Base-by-base conservation (phyloP, 2,329 filamentous ascomycete genomes). In the Neophaeococcomyces mojaviensis region DNA sequence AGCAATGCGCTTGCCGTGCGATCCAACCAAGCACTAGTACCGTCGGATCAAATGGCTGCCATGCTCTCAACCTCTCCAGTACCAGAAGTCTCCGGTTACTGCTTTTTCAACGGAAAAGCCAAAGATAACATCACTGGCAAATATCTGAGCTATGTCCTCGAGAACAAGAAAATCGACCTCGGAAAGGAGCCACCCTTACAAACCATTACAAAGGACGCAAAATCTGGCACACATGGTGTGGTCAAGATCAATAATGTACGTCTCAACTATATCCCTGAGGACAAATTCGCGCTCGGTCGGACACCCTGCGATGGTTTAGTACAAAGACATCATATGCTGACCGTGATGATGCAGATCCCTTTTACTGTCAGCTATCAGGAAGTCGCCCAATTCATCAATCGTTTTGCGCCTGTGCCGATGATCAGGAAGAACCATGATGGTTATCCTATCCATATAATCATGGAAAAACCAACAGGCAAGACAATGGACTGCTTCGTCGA, bases 391-490 rank as follows among this genome's bases (percentile, higher is more conserved):
- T 68, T 72, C 53, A 61, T 72, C 37, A 70, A 69, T 45, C 67
- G 65, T 36, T 65, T 69, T 30, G 61, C 62, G 13, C 52, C 61
- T 4, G 54, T 61, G 4, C 50, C 62, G 15, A 20, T 55, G 35
- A 46, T 54, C 43, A 47, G 44, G 19, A 40, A 48, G 24, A 49
- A 53, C 39, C 28, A 48, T 19, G 37, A 48, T n/a, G 73, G 70
- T 22, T 68, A 63, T 35, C 63, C 72, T 1, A 63, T 76, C n/a
- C 74, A 77, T 52, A 74, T 78, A 50, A 72, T 77, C 47, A 77
- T 77, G 73, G 74, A 78, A 50, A 71, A 73, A 18, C 67, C 70
- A 18, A 75, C 72, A n/a, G 72, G 70, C 15, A 77, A 77, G 62
- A 77, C 74, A 1, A 73, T 73, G 66, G 72, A 76, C 43, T 71